These are phyloP conservation scores for Atractiella rhizophila DNA, from an alignment of 768 basidiomycete genomes.

Conservation along the genomic window DNA sequence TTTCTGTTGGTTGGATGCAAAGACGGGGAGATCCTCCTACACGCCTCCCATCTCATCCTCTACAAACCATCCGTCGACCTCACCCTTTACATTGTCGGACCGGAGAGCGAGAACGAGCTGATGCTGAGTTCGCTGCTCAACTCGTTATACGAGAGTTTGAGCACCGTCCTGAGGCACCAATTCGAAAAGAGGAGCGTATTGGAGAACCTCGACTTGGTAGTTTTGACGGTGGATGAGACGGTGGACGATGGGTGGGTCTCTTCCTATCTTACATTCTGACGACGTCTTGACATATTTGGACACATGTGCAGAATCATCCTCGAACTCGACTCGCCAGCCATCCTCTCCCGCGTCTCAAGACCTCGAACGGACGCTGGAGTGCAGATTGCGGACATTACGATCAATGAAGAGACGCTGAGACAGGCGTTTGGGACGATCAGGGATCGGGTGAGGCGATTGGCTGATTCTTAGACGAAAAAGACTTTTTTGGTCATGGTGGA, in stretches of 20 bases:
- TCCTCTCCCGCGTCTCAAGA: slow-evolving; percentile 75
- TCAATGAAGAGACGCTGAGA: slow-evolving; percentile 96
- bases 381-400: slow-evolving; percentile 66
- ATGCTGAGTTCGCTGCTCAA: slow-evolving; percentile 70
- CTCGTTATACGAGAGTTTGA: slow-evolving; percentile 63
- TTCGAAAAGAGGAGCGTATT: slow-evolving; percentile 83
- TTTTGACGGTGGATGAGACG: slow-evolving; percentile 84
- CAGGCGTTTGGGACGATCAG: too few species aligned
- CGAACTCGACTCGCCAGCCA: slow-evolving; percentile 86
- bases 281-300: not conserved
- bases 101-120: slow-evolving; percentile 72
- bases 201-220: slow-evolving; percentile 76
- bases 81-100: slow-evolving; percentile 75
- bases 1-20: not conserved
- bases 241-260: slow-evolving; percentile 77
- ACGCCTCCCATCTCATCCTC: slow-evolving; percentile 66
- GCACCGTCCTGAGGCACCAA: slow-evolving; percentile 62
- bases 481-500: too few species aligned
- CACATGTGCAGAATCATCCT: slow-evolving; percentile 50
- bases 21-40: slow-evolving; percentile 68
- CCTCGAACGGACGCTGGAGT: slow-evolving; percentile 53
- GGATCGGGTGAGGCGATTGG: too few species aligned
- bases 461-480: too few species aligned
- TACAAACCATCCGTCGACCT: slow-evolving; percentile 90
- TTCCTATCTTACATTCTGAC: not conserved